Evolutionary conservation across 1,284 basidiomycete species (phyloP).

Genomic region (Hortiboletus rubellus): DNA sequence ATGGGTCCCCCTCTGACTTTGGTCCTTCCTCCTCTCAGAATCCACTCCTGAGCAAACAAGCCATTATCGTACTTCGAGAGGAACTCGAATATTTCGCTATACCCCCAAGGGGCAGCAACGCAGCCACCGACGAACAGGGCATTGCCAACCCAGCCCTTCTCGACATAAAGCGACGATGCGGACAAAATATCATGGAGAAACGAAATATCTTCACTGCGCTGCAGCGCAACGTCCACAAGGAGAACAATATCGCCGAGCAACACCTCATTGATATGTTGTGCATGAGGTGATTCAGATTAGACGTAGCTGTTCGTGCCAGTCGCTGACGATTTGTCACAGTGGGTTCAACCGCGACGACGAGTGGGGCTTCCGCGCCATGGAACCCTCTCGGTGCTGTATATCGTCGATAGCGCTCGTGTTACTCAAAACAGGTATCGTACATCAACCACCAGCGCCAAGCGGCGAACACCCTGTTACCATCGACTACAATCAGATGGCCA

Average conservation of each 20-base stretch:
- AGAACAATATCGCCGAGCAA: constrained; percentile 98
- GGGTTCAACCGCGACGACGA: constrained; percentile 95
- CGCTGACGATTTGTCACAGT: constrained; percentile 44
- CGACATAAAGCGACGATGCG: constrained; percentile 81
- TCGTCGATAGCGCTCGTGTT: constrained; percentile 97
- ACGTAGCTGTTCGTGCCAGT: constrained; percentile 21
- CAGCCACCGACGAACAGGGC: constrained; percentile 75
- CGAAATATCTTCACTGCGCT: constrained; percentile 95
- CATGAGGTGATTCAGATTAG: constrained; percentile 73
- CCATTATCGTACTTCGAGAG: constrained; percentile 97
- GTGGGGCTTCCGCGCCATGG: constrained; percentile 96
- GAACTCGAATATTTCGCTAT: constrained; percentile 99
- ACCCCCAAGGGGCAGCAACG: constrained; percentile 66
- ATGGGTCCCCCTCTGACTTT: constrained; percentile 63
- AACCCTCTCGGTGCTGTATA: constrained; percentile 95
- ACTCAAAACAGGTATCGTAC: constrained; percentile 94
- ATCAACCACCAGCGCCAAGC: constrained; percentile 50
- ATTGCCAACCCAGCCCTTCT: constrained; percentile 75
- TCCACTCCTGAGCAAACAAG: constrained; percentile 93
- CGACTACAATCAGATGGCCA: constrained; percentile 92
- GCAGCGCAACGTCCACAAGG: constrained; percentile 98
- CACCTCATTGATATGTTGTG: constrained; percentile 99
- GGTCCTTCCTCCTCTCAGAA: constrained; percentile 72
- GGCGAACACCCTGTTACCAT: constrained; percentile 72
- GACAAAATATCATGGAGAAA: constrained; percentile 85